phyloP scores from a whole-genome alignment of 495 filamentous ascomycete species.

The Elasticomyces elasticus region DNA sequence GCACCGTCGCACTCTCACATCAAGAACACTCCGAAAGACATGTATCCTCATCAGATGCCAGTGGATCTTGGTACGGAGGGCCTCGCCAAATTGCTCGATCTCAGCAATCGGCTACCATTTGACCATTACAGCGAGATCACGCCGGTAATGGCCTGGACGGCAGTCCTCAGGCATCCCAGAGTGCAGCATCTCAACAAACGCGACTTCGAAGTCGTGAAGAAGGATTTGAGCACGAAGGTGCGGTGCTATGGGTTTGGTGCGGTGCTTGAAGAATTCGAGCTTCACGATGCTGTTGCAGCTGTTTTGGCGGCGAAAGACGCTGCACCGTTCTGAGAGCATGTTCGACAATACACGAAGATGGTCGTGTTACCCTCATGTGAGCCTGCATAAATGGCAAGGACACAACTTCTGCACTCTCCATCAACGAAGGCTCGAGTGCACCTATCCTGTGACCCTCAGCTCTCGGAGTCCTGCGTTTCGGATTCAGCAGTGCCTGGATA shows the following conservation, averaged over 20 bases:
- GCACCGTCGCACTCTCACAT: constrained; percentile 59
- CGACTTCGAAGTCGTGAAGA: constrained; percentile 64
- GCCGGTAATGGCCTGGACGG: constrained; percentile 87
- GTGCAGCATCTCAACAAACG: constrained; percentile 51
- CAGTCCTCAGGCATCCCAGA: constrained; percentile 61
- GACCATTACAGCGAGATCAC: constrained; percentile 74
- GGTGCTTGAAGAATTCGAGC: constrained; percentile 84
- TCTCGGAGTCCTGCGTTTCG: too few relatives aligned
- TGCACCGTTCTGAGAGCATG: neutral
- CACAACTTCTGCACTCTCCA: too few relatives aligned
- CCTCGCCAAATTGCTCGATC: constrained; percentile 67
- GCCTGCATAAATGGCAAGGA: too few relatives aligned
- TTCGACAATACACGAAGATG: too few relatives aligned
- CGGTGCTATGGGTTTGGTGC: constrained; percentile 91
- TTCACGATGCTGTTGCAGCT: constrained; percentile 71
- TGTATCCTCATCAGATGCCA: constrained; percentile 48
- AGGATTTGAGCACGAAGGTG: constrained; percentile 67
- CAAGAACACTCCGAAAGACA: constrained; percentile 29
- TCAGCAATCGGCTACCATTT: constrained; percentile 72
- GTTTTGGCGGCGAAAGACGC: constrained; percentile 50
- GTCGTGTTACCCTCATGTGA: too few relatives aligned
- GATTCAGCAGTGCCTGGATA: too few relatives aligned
- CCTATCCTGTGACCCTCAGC: too few relatives aligned
- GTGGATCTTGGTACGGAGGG: constrained; percentile 58
- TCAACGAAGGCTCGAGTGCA: too few relatives aligned